Conservation (phyloP, 352 stramenopile genomes). For the Phytophthora uliginosa region DNA sequence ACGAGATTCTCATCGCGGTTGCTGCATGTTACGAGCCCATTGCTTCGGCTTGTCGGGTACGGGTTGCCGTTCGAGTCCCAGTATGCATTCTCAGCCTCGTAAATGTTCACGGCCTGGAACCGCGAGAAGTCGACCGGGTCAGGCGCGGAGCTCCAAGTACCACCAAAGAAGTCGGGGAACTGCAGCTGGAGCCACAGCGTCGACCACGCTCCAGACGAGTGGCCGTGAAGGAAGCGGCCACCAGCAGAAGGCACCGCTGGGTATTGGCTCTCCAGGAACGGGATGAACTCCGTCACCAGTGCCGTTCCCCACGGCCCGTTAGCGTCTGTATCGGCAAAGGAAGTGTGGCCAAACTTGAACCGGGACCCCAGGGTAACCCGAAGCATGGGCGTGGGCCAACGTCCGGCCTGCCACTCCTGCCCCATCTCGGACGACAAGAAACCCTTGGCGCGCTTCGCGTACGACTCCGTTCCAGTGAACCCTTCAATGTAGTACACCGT, state of each 20-base stretch:
- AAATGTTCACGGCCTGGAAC: slow-evolving; percentile 82
- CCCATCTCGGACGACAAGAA: slow-evolving; percentile 81
- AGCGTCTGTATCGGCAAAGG: slow-evolving; percentile 70
- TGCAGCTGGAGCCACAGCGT: slow-evolving; percentile 83
- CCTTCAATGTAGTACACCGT: slow-evolving; percentile 87
- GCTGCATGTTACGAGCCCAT: slow-evolving; percentile 60
- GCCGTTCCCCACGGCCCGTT: slow-evolving; percentile 80
- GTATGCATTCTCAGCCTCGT: slow-evolving; percentile 77
- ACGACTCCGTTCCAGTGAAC: slow-evolving; percentile 75
- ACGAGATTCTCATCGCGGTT: slow-evolving; percentile 82
- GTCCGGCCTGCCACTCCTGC: slow-evolving; percentile 59
- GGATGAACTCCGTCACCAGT: slow-evolving; percentile 78
- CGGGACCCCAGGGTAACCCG: slow-evolving; percentile 80
- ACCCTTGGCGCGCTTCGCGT: slow-evolving; percentile 62
- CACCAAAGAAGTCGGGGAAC: slow-evolving; percentile 78
- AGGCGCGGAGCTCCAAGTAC: slow-evolving; percentile 78
- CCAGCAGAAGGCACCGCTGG: slow-evolving; percentile 35
- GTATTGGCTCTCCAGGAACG: slow-evolving; percentile 68
- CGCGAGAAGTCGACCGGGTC: slow-evolving; percentile 77
- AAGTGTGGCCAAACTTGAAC: slow-evolving; percentile 83
- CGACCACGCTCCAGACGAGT: slow-evolving; percentile 79
- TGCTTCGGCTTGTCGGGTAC: slow-evolving; percentile 67
- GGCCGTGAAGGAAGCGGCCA: slow-evolving; percentile 74
- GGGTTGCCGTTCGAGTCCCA: slow-evolving; percentile 69
- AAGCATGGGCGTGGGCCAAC: slow-evolving; percentile 71